These are phyloP conservation scores for Cylindrotheca fusiformis DNA, from an alignment of 108 stramenopile species.

Conservation along the genomic window DNA sequence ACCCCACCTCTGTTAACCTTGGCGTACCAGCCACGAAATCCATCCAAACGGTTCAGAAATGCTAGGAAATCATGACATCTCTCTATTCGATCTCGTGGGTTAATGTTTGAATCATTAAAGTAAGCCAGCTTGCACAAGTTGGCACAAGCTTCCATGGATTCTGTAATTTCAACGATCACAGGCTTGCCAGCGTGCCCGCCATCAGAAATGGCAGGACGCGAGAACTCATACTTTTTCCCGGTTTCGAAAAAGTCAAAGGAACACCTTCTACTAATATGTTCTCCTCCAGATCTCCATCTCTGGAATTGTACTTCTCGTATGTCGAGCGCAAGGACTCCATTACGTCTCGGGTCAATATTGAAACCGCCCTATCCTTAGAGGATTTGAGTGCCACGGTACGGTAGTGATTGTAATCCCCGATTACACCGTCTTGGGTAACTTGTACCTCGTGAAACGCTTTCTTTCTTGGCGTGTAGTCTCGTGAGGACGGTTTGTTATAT, in stretches of 20 bases:
- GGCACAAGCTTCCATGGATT: slow-evolving; percentile 53
- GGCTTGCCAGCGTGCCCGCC: not conserved
- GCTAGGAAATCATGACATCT: slow-evolving; percentile 41
- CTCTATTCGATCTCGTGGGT: slow-evolving; percentile 38
- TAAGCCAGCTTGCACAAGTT: slow-evolving; percentile 59
- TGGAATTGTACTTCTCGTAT: not conserved
- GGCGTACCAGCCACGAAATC: slow-evolving; percentile 65
- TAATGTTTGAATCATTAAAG: slow-evolving; percentile 33
- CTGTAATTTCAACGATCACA: slow-evolving; percentile 56
- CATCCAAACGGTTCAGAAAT: slow-evolving; percentile 35
- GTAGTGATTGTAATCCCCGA: slow-evolving; percentile 63
- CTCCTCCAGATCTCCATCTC: slow-evolving; percentile 59
- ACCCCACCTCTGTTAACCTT: slow-evolving; percentile 44
- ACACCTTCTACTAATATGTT: slow-evolving; percentile 54
- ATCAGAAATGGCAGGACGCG: not conserved
- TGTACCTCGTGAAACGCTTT: too few relatives aligned
- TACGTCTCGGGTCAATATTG: slow-evolving; percentile 49
- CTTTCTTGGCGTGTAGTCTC: slow-evolving; percentile 52
- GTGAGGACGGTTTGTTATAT: slow-evolving; percentile 38
- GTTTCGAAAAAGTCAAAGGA: slow-evolving; percentile 39
- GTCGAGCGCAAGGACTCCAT: slow-evolving; percentile 21
- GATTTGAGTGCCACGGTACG: slow-evolving; percentile 45
- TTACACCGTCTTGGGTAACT: slow-evolving; percentile 30
- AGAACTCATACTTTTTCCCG: slow-evolving; percentile 41
- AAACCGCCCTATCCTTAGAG: slow-evolving; percentile 52